phyloP scores from a whole-genome alignment of 2,329 filamentous ascomycete genomes.

The Aureobasidium mangrovei region DNA sequence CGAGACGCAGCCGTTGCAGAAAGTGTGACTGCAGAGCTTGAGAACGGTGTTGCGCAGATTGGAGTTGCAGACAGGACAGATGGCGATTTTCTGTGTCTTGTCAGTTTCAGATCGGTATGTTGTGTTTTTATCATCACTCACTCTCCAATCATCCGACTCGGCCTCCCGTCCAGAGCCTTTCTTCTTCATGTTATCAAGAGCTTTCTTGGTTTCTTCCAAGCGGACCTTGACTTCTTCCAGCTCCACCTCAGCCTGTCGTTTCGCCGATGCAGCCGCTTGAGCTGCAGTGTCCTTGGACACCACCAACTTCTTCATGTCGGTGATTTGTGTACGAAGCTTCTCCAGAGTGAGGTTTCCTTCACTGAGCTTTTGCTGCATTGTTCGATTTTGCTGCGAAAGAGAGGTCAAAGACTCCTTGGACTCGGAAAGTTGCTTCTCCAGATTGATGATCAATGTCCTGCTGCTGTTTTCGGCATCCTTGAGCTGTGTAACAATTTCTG shows the following conservation, averaged over 20 bases:
- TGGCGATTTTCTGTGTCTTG: slow-evolving; percentile 55
- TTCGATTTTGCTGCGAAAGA: slow-evolving; percentile 63
- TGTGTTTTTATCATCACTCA: slow-evolving; percentile 42
- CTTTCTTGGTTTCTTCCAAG: slow-evolving; percentile 70
- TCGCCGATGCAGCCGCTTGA: slow-evolving; percentile 53
- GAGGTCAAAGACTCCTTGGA: slow-evolving; percentile 68
- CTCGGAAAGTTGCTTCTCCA: slow-evolving; percentile 86
- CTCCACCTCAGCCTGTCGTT: slow-evolving; percentile 58
- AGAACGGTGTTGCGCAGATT: slow-evolving; percentile 92
- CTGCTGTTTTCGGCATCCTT: slow-evolving; percentile 82
- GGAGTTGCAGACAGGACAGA: slow-evolving; percentile 86
- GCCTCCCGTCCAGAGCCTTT: slow-evolving; percentile 62
- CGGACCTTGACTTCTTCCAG: slow-evolving; percentile 70
- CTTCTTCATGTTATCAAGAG: slow-evolving; percentile 75
- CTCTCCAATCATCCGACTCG: slow-evolving; percentile 76
- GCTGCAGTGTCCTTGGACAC: slow-evolving; percentile 65
- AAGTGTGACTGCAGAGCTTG: slow-evolving; percentile 90
- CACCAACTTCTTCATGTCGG: slow-evolving; percentile 65
- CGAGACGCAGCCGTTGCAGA: slow-evolving; percentile 85
- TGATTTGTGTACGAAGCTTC: slow-evolving; percentile 63
- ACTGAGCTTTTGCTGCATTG: slow-evolving; percentile 60
- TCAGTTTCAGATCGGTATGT: neutral
- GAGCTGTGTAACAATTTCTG: slow-evolving; percentile 84
- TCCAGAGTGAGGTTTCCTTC: slow-evolving; percentile 65
- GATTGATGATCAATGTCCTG: slow-evolving; percentile 64